Evolutionary conservation across 768 basidiomycete genomes (phyloP), one percentile per base, ranked within the genome.

Genomic region (Chalciporus piperatus): DNA sequence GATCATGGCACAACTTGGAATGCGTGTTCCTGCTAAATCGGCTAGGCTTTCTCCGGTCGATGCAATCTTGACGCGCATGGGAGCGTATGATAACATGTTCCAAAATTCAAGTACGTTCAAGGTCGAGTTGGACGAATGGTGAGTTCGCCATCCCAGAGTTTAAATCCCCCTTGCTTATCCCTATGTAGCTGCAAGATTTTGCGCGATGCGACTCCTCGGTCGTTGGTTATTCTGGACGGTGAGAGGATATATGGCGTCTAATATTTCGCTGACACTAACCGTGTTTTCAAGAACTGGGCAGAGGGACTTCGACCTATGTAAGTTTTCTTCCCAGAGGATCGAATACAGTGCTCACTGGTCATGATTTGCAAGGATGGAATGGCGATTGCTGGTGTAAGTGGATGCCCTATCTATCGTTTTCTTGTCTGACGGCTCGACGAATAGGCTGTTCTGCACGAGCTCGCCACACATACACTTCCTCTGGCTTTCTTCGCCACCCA

Each of bases 71-170:
- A 98, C 97, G 3, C 85, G 96, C 22, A 98, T 98, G 97, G 97
- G 97, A 10, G 97, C 97, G 3, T 97, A 98, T 65, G 96, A 98
- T 63, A 94, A 94, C 64, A 93, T 96, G 89, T 95, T 94, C 69
- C 86, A 89, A 3, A 85, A 92, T 59, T 82, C 93, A 1, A 93
- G 92, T 70, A 98, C 96, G 0, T 99, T 98, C 81, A 97, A 98
- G 67, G 97, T 99, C 19, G 97, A 99, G 66, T 75, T 99, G 50
- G 97, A 98, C 66, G 97, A 99, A 80, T 92, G 92, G 92, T 93
- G 59, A 38, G 69, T 57, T 54, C 33, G 3, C 3, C 6, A 2
- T 22, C 19, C 4, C 22, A 13, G 40, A 33, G 35, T 20, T 40
- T 8, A n/a, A 19, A 28, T 38, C 14, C 20, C 6, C 28, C 20